Conservation (phyloP, 805 yeast genomes). For the Candida tallmaniae region DNA sequence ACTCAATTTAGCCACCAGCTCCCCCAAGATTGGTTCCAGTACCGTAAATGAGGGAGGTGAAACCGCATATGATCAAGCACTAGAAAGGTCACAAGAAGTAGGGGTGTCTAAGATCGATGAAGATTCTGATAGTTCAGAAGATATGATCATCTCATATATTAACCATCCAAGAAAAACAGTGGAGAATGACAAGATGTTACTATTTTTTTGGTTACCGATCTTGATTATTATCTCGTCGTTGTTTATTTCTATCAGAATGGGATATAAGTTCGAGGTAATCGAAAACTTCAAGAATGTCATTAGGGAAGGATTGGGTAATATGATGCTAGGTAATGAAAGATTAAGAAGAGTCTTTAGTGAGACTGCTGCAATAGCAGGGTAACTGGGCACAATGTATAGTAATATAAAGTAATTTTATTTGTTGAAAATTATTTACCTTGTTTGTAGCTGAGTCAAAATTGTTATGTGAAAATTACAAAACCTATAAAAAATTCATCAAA, state of each 20-base stretch:
- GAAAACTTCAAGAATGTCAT: slow-evolving; percentile 29
- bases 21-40: neutral
- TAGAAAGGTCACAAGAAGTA: neutral
- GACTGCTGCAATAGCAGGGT: neutral
- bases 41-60: slow-evolving; percentile 1
- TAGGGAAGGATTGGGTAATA: slow-evolving; percentile 36
- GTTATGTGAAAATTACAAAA: no score
- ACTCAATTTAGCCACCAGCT: slow-evolving; percentile 18
- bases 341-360: slow-evolving; percentile 25
- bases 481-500: no score
- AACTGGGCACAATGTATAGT: slow-evolving; percentile 5
- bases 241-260: slow-evolving; percentile 40
- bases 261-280: slow-evolving; percentile 32
- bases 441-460: no score
- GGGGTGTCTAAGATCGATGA: slow-evolving; percentile 13
- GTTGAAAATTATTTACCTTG: no score
- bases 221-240: slow-evolving; percentile 52
- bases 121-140: slow-evolving; percentile 40
- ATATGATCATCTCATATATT: slow-evolving; percentile 38
- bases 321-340: slow-evolving; percentile 42
- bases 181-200: slow-evolving; percentile 74
- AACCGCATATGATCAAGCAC: neutral
- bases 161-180: slow-evolving; percentile 45
- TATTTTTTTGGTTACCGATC: slow-evolving; percentile 90
- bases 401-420: no score